These are phyloP conservation scores for Zygoascus flipseniorum DNA, from an alignment of 805 yeast species.

Conservation along the genomic window DNA sequence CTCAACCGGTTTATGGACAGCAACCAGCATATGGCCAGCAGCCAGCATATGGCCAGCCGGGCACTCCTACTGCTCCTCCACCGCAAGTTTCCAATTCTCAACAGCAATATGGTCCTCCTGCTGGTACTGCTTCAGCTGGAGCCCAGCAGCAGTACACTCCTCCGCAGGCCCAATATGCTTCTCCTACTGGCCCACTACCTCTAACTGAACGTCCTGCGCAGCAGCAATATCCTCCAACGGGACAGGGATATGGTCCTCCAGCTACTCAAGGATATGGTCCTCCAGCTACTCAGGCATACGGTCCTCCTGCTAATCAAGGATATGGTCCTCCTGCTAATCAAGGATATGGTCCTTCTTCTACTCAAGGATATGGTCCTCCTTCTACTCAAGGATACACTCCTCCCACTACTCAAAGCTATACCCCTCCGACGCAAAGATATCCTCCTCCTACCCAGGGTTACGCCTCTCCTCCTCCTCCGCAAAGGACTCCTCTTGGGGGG, in stretches of 20 bases:
- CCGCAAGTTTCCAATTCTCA: neutral
- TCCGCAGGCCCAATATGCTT: constrained; percentile 2
- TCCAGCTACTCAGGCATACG: constrained; percentile 6
- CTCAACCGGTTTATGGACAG: constrained; percentile 6
- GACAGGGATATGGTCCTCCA: constrained; percentile 5
- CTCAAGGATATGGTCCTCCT: constrained; percentile 2
- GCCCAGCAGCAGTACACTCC: constrained; percentile 6
- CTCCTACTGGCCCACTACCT: too few relatives aligned
- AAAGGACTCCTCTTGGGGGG: constrained; percentile 4
- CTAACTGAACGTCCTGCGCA: too few relatives aligned
- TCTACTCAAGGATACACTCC: neutral
- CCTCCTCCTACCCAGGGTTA: neutral
- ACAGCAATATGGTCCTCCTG: constrained; percentile 4
- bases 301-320: neutral
- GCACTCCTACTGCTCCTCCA: neutral
- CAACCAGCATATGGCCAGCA: constrained; percentile 10
- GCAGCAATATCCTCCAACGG: constrained; percentile 1
- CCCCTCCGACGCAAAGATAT: neutral
- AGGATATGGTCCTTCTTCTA: neutral
- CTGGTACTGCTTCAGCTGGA: constrained; percentile 5
- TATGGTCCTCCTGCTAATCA: neutral
- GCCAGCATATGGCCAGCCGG: neutral
- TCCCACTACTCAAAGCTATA: neutral
- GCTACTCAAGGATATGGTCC: constrained; percentile 6
- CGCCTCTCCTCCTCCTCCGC: constrained; percentile 2